Percentiles rank a stretch among this genome's conserved stretches.
Conservation (phyloP, 2,329 filamentous ascomycete genomes). For the Onygenales sp. region DNA sequence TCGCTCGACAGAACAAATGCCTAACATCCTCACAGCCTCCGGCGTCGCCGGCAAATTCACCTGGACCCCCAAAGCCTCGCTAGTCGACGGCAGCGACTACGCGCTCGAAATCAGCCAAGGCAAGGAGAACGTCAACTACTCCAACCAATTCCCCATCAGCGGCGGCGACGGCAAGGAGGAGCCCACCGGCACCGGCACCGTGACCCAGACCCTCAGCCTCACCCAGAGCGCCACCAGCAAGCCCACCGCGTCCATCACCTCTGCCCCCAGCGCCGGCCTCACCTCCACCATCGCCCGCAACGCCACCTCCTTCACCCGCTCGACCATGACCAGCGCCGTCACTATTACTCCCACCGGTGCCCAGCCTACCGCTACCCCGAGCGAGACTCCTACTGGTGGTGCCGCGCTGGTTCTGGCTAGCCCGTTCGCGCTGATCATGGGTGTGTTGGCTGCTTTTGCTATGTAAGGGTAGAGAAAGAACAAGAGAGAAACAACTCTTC, state of each 20-base stretch:
- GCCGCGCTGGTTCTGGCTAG: constrained; percentile 18
- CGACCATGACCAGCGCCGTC: constrained; percentile 11
- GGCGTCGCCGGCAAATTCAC: constrained; percentile 39
- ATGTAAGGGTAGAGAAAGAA: constrained; percentile 17
- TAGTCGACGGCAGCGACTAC: constrained; percentile 42
- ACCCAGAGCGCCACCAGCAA: constrained; percentile 6
- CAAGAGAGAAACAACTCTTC: background rate
- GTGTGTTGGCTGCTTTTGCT: constrained; percentile 24
- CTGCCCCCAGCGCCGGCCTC: constrained; percentile 11
- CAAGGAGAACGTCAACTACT: constrained; percentile 44
- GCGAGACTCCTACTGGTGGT: constrained; percentile 11
- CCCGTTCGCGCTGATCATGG: constrained; percentile 22
- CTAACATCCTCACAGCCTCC: constrained; percentile 18
- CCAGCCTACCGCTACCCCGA: constrained; percentile 10
- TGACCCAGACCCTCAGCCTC: constrained; percentile 12
- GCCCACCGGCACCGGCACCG: constrained; percentile 8
- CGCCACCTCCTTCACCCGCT: constrained; percentile 17
- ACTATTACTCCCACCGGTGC: constrained; percentile 15
- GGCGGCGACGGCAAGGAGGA: constrained; percentile 21
- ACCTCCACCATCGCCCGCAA: constrained; percentile 36
- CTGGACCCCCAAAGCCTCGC: constrained; percentile 40
- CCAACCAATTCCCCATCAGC: constrained; percentile 39
- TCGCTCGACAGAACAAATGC: background rate
- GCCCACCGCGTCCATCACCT: constrained; percentile 8
- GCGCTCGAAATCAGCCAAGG: constrained; percentile 51